Conservation (phyloP, 2,329 filamentous ascomycete species). For the Paramyrothecium roridum region DNA sequence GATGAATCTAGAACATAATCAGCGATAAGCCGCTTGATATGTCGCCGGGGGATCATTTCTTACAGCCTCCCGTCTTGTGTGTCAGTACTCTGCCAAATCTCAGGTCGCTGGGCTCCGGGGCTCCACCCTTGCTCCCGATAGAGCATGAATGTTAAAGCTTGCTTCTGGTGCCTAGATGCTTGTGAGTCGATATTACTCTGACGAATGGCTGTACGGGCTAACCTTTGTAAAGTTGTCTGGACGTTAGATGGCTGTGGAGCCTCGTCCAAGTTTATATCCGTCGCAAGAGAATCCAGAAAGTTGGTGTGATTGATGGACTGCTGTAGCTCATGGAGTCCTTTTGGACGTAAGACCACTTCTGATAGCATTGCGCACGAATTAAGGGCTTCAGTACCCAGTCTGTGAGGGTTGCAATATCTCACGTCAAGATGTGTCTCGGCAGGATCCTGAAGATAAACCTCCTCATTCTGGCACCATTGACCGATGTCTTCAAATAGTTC, state of each 20-base stretch:
- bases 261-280: conserved; percentile 21
- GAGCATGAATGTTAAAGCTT: conserved; percentile 40
- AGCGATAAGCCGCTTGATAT: too few relatives aligned
- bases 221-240: conserved; percentile 18
- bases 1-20: conserved; percentile 20
- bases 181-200: too few relatives aligned
- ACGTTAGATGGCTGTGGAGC: conserved; percentile 20
- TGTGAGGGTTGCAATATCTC: conserved; percentile 32
- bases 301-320: conserved; percentile 10
- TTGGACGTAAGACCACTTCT: background rate
- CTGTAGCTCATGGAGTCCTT: conserved; percentile 1
- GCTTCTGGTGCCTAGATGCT: conserved; percentile 41
- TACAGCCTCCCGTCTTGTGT: too few relatives aligned
- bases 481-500: conserved; percentile 23
- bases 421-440: conserved; percentile 18
- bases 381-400: conserved; percentile 16
- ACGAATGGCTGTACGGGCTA: background rate
- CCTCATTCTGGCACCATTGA: conserved; percentile 23
- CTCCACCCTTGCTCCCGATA: conserved; percentile 33
- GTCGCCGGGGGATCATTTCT: too few relatives aligned
- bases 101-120: conserved; percentile 16
- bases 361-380: conserved; percentile 1
- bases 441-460: conserved; percentile 32
- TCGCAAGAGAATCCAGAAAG: conserved; percentile 18
- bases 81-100: conserved; percentile 15